These are phyloP conservation scores for Calonectria montana DNA, from an alignment of 2,329 filamentous ascomycete genomes.

Conservation along the genomic window DNA sequence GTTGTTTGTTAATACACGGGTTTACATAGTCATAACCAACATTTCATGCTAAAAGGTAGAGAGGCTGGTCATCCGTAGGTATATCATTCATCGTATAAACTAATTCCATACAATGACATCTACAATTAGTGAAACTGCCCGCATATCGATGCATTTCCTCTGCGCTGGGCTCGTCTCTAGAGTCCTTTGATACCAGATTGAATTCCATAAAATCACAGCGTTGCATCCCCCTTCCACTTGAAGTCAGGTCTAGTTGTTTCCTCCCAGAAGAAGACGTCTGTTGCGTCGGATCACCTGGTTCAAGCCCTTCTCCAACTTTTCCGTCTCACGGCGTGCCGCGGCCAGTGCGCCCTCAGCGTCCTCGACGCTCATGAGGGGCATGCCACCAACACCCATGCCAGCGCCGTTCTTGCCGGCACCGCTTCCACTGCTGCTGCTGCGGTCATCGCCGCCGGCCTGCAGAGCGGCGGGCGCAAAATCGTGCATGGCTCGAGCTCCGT, in stretches of 20 bases:
- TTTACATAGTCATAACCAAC: not conserved
- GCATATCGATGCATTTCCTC: not conserved
- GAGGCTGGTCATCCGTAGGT: not conserved
- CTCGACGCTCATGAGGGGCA: conserved; percentile 70
- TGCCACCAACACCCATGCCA: conserved; percentile 51
- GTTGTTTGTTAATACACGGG: not conserved
- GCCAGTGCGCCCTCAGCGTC: conserved; percentile 69
- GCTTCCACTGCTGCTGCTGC: not conserved
- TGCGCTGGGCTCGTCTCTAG: not conserved
- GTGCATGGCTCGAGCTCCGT: conserved; percentile 49
- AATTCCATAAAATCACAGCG: not conserved
- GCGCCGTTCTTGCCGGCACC: conserved; percentile 40
- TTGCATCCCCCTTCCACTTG: not conserved
- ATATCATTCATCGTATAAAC: not conserved
- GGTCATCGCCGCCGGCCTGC: conserved; percentile 40
- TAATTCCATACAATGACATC: not conserved
- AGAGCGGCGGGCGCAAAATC: conserved; percentile 47
- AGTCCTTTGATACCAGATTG: too few species aligned
- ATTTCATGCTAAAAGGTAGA: not conserved
- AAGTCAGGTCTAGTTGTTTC: conserved; percentile 33
- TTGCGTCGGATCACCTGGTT: conserved; percentile 72
- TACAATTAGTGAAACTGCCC: not conserved
- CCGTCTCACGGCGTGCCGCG: conserved; percentile 68
- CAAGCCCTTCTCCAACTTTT: conserved; percentile 71
- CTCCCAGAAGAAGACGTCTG: conserved; percentile 60